phyloP scores from a whole-genome alignment of 1,284 basidiomycete genomes.

The Cryptococcus sp. region DNA sequence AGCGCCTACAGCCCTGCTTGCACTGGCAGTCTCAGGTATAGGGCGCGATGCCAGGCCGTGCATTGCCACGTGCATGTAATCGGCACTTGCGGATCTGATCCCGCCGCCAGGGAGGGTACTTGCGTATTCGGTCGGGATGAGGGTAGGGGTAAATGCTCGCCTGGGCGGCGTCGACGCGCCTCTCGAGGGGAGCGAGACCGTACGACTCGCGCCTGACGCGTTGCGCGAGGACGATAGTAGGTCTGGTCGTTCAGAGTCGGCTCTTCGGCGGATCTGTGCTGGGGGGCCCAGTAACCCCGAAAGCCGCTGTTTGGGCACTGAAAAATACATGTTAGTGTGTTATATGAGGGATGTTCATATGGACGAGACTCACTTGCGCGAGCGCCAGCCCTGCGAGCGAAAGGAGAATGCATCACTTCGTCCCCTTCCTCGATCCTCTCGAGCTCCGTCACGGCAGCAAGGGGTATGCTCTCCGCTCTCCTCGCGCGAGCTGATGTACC shows the following conservation, averaged over 20 bases:
- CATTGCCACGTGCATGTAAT: constrained; percentile 47
- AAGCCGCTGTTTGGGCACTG: constrained; percentile 3
- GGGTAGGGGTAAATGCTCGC: constrained; percentile 7
- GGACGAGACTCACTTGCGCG: too few species aligned
- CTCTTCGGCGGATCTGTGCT: constrained; percentile 13
- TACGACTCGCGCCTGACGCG: constrained; percentile 4
- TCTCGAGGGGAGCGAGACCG: constrained; percentile 9
- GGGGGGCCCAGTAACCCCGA: constrained; percentile 16
- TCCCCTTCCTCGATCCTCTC: constrained; percentile 21
- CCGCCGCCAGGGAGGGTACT: neutral
- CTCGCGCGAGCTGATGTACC: neutral
- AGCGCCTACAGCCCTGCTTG: neutral
- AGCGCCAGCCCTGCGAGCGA: neutral
- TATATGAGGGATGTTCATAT: too few species aligned
- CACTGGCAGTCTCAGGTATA: too few species aligned
- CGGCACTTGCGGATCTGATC: constrained; percentile 23
- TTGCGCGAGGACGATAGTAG: constrained; percentile 11
- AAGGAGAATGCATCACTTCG: constrained; percentile 4
- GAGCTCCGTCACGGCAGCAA: constrained; percentile 16
- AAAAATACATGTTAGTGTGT: neutral
- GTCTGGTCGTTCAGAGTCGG: constrained; percentile 15
- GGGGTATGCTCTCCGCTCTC: constrained; percentile 4
- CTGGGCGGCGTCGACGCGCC: constrained; percentile 13
- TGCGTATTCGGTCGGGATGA: constrained; percentile 6
- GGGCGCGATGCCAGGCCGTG: constrained; percentile 17